phyloP scores from a whole-genome alignment of 805 yeast species.

The Schwanniomyces polymorphus region DNA sequence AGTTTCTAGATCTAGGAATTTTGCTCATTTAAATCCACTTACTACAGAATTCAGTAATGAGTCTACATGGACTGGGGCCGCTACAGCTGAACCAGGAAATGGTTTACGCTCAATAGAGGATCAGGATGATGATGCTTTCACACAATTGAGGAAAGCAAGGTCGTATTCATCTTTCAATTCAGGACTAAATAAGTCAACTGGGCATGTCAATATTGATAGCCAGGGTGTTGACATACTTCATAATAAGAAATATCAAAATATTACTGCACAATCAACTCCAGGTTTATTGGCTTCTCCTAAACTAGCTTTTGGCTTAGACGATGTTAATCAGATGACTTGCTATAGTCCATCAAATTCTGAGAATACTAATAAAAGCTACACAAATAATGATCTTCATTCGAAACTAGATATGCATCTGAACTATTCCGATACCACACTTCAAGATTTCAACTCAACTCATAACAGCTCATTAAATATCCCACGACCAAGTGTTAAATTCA shows the following conservation, averaged over 20 bases:
- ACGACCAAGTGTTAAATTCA: conserved; percentile 11
- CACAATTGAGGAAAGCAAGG: conserved; percentile 38
- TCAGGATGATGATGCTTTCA: conserved; percentile 44
- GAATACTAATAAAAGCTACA: not conserved
- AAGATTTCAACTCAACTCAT: not conserved
- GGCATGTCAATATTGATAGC: not conserved
- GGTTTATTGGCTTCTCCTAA: conserved; percentile 4
- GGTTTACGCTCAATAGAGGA: conserved; percentile 35
- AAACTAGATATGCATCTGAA: conserved; percentile 24
- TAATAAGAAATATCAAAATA: conserved; percentile 3
- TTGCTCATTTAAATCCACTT: not conserved
- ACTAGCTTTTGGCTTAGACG: not conserved
- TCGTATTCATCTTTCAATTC: conserved; percentile 15
- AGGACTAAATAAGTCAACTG: not conserved
- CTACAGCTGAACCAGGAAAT: conserved; percentile 15
- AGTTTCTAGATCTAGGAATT: not conserved
- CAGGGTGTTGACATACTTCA: conserved; percentile 22
- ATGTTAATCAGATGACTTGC: conserved; percentile 7
- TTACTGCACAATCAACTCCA: conserved; percentile 7
- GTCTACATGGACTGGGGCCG: conserved; percentile 4
- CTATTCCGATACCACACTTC: conserved; percentile 14
- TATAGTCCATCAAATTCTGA: conserved; percentile 9
- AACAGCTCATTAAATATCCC: conserved; percentile 9
- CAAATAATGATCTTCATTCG: not conserved
- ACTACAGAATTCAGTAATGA: conserved; percentile 14